Percentiles rank a stretch among this genome's conserved stretches.
phyloP scores from a whole-genome alignment of 2,329 filamentous ascomycete species.

The Xylaria hypoxylon region DNA sequence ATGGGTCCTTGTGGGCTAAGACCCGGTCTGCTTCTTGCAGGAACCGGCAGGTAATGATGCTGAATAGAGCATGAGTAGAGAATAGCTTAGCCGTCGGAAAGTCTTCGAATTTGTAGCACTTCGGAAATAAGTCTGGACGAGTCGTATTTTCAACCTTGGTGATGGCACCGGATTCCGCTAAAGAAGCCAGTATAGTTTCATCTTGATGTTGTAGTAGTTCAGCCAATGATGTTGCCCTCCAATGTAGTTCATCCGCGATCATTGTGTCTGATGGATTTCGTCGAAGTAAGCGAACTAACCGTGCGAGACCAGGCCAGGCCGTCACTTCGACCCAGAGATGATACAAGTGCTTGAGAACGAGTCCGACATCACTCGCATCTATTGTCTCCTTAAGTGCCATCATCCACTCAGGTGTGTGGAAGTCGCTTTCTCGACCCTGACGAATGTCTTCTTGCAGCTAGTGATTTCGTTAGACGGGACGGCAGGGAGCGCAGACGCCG shows the following conservation, averaged over 20 bases:
- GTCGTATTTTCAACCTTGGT: slow-evolving; percentile 39
- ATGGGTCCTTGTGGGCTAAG: slow-evolving; percentile 36
- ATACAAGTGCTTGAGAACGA: slow-evolving; percentile 43
- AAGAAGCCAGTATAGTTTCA: slow-evolving; percentile 37
- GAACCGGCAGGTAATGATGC: slow-evolving; percentile 42
- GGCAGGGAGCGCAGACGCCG: neutral
- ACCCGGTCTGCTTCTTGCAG: slow-evolving; percentile 45
- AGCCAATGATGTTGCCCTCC: slow-evolving; percentile 39
- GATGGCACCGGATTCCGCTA: slow-evolving; percentile 43
- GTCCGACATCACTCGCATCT: slow-evolving; percentile 34
- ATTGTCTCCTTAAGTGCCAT: slow-evolving; percentile 42
- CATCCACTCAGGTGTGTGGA: slow-evolving; percentile 44
- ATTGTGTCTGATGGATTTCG: slow-evolving; percentile 42
- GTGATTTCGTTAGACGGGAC: slow-evolving; percentile 31
- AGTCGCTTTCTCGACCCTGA: slow-evolving; percentile 44
- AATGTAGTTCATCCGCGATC: slow-evolving; percentile 42
- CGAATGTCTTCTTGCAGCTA: slow-evolving; percentile 49
- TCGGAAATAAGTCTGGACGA: slow-evolving; percentile 41
- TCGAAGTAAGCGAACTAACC: slow-evolving; percentile 41
- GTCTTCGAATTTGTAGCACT: slow-evolving; percentile 45
- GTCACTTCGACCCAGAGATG: slow-evolving; percentile 46
- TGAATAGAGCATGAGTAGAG: slow-evolving; percentile 43
- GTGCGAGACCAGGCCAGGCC: slow-evolving; percentile 46
- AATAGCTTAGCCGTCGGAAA: slow-evolving; percentile 47
- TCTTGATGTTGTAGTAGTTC: slow-evolving; percentile 42